Conservation (phyloP, 2,329 filamentous ascomycete species). For the Hymenoscyphus infarciens region DNA sequence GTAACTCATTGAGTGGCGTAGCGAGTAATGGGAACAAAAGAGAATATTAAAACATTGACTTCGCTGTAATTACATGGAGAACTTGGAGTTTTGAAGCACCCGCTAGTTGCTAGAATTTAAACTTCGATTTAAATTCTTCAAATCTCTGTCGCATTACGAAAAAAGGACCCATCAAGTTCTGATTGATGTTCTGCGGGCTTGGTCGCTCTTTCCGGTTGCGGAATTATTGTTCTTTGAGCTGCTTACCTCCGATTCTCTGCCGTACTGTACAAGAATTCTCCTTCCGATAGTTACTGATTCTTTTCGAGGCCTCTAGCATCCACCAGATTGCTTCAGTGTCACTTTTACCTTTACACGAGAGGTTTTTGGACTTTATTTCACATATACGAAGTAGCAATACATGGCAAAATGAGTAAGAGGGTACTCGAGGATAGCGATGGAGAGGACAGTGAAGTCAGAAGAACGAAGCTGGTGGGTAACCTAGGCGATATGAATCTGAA, state of each 20-base stretch:
- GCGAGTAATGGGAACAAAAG: not conserved
- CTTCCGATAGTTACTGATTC: too few relatives aligned
- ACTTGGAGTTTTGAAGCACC: too few relatives aligned
- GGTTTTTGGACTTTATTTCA: not conserved
- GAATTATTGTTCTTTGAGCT: not conserved
- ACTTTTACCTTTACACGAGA: not conserved
- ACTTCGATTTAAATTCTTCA: too few relatives aligned
- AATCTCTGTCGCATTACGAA: too few relatives aligned
- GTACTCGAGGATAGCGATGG: not conserved
- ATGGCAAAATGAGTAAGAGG: not conserved
- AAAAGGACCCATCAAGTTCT: not conserved
- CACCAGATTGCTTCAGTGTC: not conserved
- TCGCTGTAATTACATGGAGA: too few relatives aligned
- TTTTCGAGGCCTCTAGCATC: not conserved
- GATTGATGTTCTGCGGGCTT: not conserved
- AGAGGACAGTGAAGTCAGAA: not conserved
- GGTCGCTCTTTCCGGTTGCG: not conserved
- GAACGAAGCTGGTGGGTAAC: not conserved
- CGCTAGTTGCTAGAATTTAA: too few relatives aligned
- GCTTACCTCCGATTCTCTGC: not conserved
- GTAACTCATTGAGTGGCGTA: not conserved
- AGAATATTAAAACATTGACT: not conserved
- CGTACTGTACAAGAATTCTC: too few relatives aligned
- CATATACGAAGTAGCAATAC: not conserved
- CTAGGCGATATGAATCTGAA: not conserved